Evolutionary conservation across 768 basidiomycete species (phyloP), one percentile per base, ranked within the genome.

Genomic region (Artomyces pyxidatus): DNA sequence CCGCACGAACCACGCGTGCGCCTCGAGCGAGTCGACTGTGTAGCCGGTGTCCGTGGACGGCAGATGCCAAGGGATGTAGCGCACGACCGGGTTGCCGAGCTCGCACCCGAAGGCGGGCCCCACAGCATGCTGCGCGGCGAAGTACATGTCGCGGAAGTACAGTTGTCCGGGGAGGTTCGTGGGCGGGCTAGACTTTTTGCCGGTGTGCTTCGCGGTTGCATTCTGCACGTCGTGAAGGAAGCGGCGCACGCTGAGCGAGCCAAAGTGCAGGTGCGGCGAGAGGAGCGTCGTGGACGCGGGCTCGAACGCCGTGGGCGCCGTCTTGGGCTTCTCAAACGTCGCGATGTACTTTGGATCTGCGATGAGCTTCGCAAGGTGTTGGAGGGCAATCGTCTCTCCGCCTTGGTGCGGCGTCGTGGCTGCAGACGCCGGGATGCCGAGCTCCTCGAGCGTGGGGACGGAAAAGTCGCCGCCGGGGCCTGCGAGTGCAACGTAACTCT

Each of bases 331-430:
- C 51, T 48, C 51, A 48, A 62, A 58, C 35, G 45, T 32, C 23
- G 28, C 50, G 29, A 51, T 49, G 48, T 49, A 45, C 45, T 26
- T 50, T 32, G 21, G 26, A 37, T 50, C 49, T 32, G 56, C 60
- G 52, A 52, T 54, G 50, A 61, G 55, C 41, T 23, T 45, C 8
- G 26, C 52, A 29, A 45, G 49, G 28, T 58, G 55, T 61, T 46
- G 55, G 14, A 45, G 22, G 30, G 50, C 62, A 55, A 61, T 54
- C 51, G 47, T 59, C 53, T 64, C 56, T 47, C 63, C 57, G 55
- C 54, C 64, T 52, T 56, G 61, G 59, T 63, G 60, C 47, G 62
- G 56, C 53, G 63, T 59, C 54, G 63, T 57, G 29, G 54, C 52
- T 50, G 47, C 51, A 10, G 45, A 23, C 6, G 35, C 29, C 48